phyloP scores from a whole-genome alignment of 2,329 filamentous ascomycete species.

The Hymenoscyphus repandus region DNA sequence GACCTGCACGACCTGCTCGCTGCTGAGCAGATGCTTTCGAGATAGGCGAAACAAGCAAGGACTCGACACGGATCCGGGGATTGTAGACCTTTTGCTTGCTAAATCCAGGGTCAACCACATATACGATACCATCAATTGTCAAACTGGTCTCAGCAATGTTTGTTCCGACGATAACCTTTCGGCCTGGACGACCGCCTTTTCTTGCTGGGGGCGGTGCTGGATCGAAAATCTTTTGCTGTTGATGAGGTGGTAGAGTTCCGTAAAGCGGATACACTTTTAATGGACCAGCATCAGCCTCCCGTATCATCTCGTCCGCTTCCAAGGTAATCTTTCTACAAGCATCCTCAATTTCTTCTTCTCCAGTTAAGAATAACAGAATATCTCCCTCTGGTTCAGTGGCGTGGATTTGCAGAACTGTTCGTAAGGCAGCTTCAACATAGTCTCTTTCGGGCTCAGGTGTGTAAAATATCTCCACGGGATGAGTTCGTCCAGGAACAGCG shows the following conservation, averaged over 20 bases:
- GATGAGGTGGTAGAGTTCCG: constrained; percentile 82
- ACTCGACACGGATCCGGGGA: constrained; percentile 92
- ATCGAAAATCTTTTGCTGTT: constrained; percentile 95
- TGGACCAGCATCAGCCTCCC: constrained; percentile 87
- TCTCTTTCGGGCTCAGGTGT: constrained; percentile 93
- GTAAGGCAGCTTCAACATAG: constrained; percentile 90
- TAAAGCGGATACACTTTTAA: constrained; percentile 90
- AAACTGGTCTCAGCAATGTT: constrained; percentile 98
- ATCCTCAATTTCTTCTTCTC: constrained; percentile 98
- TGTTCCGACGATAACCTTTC: constrained; percentile 90
- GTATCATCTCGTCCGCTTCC: constrained; percentile 84
- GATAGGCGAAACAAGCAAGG: constrained; percentile 93
- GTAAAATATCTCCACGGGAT: constrained; percentile 98
- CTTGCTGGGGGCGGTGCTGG: constrained; percentile 70
- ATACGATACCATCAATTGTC: constrained; percentile 98
- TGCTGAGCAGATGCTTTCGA: constrained; percentile 97
- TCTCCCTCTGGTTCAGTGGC: constrained; percentile 89
- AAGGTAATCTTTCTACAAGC: constrained; percentile 86
- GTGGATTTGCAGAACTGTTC: constrained; percentile 95
- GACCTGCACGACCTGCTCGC: constrained; percentile 96
- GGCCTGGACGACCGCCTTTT: constrained; percentile 76
- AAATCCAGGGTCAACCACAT: constrained; percentile 98
- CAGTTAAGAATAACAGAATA: constrained; percentile 89
- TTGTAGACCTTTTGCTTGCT: constrained; percentile 99
- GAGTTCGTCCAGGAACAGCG: constrained; percentile 88